Evolutionary conservation across 352 stramenopile genomes (phyloP).

Genomic region (Globisporangium cystogenes): DNA sequence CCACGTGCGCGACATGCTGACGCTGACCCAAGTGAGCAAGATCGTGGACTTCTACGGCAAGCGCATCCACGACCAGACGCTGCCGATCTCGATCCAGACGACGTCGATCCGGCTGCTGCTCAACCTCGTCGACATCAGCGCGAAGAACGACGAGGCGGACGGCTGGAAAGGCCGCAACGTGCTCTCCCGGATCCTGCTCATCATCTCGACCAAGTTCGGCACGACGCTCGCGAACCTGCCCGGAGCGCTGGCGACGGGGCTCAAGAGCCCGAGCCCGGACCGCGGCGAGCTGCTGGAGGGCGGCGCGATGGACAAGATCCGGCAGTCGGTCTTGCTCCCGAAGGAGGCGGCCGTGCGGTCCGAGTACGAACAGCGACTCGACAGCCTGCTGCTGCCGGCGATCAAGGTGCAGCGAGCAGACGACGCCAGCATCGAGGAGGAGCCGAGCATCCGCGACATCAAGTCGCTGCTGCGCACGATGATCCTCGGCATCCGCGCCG

Average conservation of each 20-base stretch:
- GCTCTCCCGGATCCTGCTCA: conserved; percentile 88
- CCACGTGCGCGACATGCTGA: conserved; percentile 94
- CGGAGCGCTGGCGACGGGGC: conserved; percentile 47
- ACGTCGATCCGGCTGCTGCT: conserved; percentile 94
- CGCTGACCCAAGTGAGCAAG: conserved; percentile 91
- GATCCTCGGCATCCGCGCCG: conserved; percentile 96
- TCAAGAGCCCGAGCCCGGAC: conserved; percentile 37
- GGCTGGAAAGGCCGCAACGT: conserved; percentile 87
- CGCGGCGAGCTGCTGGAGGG: conserved; percentile 68
- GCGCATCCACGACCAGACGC: conserved; percentile 89
- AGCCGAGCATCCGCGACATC: conserved; percentile 84
- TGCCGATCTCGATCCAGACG: conserved; percentile 95
- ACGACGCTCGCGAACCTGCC: conserved; percentile 80
- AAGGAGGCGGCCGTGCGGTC: conserved; percentile 48
- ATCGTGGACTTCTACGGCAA: conserved; percentile 94
- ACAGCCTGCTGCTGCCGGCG: conserved; percentile 52
- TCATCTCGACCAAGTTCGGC: conserved; percentile 93
- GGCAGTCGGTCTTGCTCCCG: conserved; percentile 68
- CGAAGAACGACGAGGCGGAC: conserved; percentile 91
- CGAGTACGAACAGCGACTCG: conserved; percentile 70
- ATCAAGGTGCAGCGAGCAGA: conserved; percentile 36
- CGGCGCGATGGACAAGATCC: conserved; percentile 87
- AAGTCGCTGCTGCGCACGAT: conserved; percentile 95
- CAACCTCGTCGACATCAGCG: conserved; percentile 97
- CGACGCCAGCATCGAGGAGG: conserved; percentile 64